Conservation (phyloP, 1,284 basidiomycete species). For the Austroboletus rostrupii region DNA sequence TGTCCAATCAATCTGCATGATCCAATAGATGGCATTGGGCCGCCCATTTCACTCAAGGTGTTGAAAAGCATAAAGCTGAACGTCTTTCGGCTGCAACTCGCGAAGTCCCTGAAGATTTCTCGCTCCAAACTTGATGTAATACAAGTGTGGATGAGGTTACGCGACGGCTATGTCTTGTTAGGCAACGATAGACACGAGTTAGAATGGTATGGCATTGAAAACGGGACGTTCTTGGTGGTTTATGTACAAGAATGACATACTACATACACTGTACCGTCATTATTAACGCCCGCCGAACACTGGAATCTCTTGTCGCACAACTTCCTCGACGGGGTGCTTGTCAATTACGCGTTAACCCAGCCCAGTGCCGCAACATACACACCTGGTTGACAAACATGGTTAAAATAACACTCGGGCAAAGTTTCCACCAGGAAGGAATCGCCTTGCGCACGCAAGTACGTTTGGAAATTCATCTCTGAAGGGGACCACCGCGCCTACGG, state of each 20-base stretch:
- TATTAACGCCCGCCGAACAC: conserved; percentile 3
- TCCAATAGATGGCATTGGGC: conserved; percentile 8
- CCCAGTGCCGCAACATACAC: conserved; percentile 5
- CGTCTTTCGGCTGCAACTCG: conserved; percentile 50
- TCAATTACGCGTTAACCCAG: conserved; percentile 7
- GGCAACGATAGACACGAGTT: conserved; percentile 50
- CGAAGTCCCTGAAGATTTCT: conserved; percentile 40
- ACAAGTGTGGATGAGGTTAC: conserved; percentile 53
- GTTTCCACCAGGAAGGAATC: conserved; percentile 1
- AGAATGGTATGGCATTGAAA: conserved; percentile 69
- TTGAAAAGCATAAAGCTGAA: conserved; percentile 65
- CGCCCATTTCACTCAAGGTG: conserved; percentile 42
- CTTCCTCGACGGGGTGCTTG: conserved; percentile 4
- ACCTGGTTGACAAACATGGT: conserved; percentile 18
- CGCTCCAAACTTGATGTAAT: conserved; percentile 26
- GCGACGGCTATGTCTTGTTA: conserved; percentile 46
- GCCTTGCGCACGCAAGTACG: conserved; percentile 3
- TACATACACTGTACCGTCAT: not conserved
- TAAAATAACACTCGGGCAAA: not conserved
- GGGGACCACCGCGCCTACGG: conserved; percentile 4
- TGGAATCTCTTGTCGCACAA: conserved; percentile 11
- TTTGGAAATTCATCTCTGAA: conserved; percentile 3
- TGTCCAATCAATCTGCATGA: conserved; percentile 13
- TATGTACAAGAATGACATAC: conserved; percentile 17
- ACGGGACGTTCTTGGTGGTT: conserved; percentile 48